Evolutionary conservation across 805 yeast species (phyloP), one percentile per base, ranked within the genome.

Genomic region (Lipomyces sp.): DNA sequence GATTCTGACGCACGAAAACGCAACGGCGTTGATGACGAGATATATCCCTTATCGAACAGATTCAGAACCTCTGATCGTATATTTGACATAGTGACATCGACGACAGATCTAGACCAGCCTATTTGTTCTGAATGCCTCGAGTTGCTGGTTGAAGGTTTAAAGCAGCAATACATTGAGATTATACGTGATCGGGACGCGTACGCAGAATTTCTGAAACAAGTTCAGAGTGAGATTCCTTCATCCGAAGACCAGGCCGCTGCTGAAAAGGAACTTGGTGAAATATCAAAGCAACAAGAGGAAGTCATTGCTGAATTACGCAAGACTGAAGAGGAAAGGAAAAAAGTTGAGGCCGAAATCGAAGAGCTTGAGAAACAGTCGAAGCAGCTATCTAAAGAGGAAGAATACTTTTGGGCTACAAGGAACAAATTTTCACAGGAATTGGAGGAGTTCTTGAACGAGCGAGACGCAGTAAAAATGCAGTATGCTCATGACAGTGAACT

Each of bases 51-150:
- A 5, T 65, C 65, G 3, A 62, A 54, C 30, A 45, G 65, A 33
- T 51, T 62, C 45, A 35, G 37, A 57, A 61, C 64, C 2, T 65
- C 65, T 10, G 69, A 65, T 29, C 54, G 56, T 11, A 18, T 65
- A 10, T 56, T 54, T 53, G 88, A 89, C 69, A 81, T 90, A 1
- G 77, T 94, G 4, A 88, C 95, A 0, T 81, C 84, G 4, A 88
- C 89, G 67, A 87, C 88, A 60, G 92, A 88, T 66, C 83, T 94
- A 15, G 96, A 91, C 69, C 87, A 86, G 73, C 99, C 99, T 0
- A 86, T 95, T 15, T 94, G 98, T 73, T 82, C 83, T 32, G 98
- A 93, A 55, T 95, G 99, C 76, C 89, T 95, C 5, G 85, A 83
- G 54, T 75, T 83, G 29, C 77, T 94, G 33, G 80, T 89, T 10